Base-by-base conservation (phyloP, 164 flowering plant species). In the Berberis vulgaris region DNA sequence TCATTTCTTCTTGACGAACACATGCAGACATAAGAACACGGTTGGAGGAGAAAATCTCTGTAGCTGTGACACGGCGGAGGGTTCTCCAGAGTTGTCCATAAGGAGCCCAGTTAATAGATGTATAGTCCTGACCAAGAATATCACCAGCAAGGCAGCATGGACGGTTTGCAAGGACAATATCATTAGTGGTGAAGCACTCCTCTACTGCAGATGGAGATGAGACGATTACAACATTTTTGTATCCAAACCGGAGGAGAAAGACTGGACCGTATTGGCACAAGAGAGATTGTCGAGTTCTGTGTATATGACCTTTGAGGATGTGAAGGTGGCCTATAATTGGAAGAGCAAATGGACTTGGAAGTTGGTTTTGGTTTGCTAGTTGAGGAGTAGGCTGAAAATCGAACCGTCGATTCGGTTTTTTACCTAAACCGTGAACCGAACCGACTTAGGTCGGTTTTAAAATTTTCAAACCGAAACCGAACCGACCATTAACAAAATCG, bases 291-390 rank as follows among this genome's bases (percentile, higher is more conserved):
- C 45, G 8, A 6, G 10, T 71, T 41, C 49, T 59, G 46, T 56
- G 72, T 61, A n/a, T 79, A 73, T 8, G 78, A 45, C 8, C 46
- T n/a, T 2, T 12, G 50, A 60, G 63, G 41, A 60, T 50, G 47
- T 46, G 52, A 12, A 60, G 12, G 40, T 60, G 63, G 47, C 63
- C 63, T 4, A 60, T 45, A 6, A 60, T 45, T 10, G 63, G 63
- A 26, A 60, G 52, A n/a, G 49, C 26, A 45, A 7, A 38, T 66
- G 41, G 67, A 67, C 45, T n/a, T 13, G 9, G 68, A n/a, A 26
- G 76, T 71, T 13, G 76, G 71, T 53, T 69, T 62, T 60, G 26
- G 26, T 26, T 26, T 26, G 26, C 26, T 26, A 26, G 26, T 26
- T 26, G 26, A 26, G 26, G 26, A 26, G 26, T 26, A 26, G 26